Conservation (phyloP, 257 asterid species). For the Marsdenia floribunda region DNA sequence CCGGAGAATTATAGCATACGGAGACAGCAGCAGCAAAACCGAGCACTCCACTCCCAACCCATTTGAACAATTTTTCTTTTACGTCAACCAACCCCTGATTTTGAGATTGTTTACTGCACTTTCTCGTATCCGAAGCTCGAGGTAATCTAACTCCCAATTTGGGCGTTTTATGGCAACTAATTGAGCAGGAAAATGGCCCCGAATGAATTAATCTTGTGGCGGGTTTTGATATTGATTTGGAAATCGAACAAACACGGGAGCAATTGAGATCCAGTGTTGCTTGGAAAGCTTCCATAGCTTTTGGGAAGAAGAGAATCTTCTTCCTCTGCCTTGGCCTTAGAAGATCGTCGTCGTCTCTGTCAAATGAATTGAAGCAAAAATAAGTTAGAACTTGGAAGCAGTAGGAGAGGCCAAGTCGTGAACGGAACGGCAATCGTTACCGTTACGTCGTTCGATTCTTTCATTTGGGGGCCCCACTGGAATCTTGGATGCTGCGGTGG, state of each 20-base stretch:
- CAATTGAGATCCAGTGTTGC: constrained; percentile 42
- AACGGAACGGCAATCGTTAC: not conserved
- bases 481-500: constrained; percentile 59
- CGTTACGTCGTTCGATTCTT: constrained; percentile 1
- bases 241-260: constrained; percentile 24
- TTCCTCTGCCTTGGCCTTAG: not conserved
- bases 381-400: not conserved
- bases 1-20: constrained; percentile 48
- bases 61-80: constrained; percentile 39
- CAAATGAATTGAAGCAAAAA: not conserved
- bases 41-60: constrained; percentile 48
- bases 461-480: constrained; percentile 31
- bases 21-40: constrained; percentile 76
- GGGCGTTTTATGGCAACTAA: constrained; percentile 17
- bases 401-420: not conserved
- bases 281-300: constrained; percentile 55
- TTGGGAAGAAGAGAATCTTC: not conserved
- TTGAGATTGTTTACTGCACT: constrained; percentile 9
- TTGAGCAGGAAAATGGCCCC: constrained; percentile 23
- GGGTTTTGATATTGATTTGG: constrained; percentile 40
- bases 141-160: constrained; percentile 21
- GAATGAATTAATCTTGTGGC: constrained; percentile 31
- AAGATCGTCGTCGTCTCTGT: not conserved
- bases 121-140: constrained; percentile 23
- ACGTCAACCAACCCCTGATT: constrained; percentile 11